These are phyloP conservation scores for Rhamnella rubrinervis DNA, from an alignment of 331 rosid genomes.

Conservation along the genomic window DNA sequence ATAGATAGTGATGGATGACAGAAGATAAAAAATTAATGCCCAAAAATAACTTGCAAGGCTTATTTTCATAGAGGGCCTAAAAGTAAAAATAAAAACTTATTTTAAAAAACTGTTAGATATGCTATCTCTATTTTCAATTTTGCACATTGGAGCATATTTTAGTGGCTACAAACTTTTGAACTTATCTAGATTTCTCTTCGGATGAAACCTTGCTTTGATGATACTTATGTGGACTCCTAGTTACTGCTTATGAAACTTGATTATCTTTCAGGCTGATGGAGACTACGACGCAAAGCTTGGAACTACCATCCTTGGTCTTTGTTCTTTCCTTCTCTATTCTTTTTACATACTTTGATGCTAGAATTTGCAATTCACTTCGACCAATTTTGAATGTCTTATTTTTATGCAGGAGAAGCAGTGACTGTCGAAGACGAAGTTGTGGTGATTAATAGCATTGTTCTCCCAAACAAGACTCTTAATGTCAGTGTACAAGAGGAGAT, in stretches of 20 bases:
- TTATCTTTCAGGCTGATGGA: constrained; percentile 38
- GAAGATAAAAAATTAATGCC: too few species aligned
- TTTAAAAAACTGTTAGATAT: neutral
- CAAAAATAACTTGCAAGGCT: neutral
- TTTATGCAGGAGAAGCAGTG: constrained; percentile 47
- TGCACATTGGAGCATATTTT: too few species aligned
- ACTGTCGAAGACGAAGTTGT: constrained; percentile 59
- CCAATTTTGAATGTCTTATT: constrained; percentile 2
- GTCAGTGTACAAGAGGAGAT: constrained; percentile 53
- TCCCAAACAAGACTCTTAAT: constrained; percentile 48
- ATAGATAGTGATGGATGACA: too few species aligned
- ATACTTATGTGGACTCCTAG: neutral
- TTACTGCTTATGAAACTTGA: neutral
- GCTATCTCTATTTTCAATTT: too few species aligned
- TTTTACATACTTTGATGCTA: neutral
- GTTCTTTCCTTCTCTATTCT: constrained; percentile 3
- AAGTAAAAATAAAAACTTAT: neutral
- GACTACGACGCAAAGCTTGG: constrained; percentile 51
- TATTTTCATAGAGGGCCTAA: neutral
- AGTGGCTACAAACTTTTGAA: too few species aligned
- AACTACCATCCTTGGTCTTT: constrained; percentile 47
- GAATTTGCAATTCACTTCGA: neutral
- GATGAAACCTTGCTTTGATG: neutral
- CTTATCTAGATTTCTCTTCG: too few species aligned
- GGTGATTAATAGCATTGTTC: constrained; percentile 55